Evolutionary conservation across 495 filamentous ascomycete genomes (phyloP), one percentile per base, ranked within the genome.

Genomic region (Podospora conica): DNA sequence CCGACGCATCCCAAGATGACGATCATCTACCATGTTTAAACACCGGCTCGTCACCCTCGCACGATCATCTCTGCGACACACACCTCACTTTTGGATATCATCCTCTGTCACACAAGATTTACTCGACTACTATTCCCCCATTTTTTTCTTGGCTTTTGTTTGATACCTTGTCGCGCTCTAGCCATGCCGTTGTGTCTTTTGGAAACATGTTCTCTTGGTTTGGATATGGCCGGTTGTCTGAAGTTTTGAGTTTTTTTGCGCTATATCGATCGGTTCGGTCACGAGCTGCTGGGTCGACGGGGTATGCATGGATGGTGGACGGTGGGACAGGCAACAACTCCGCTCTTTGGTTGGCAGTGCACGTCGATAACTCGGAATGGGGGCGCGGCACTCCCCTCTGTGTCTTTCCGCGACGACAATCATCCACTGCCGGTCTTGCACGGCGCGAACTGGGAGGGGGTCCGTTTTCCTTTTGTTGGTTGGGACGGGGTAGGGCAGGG

Each of bases 151-250:
- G 59, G 55, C 28, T 59, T 67, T 69, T 72, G 29, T 67, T 73
- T 70, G 75, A 77, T 76, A 76, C 74, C 74, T 76, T 69, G 65
- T 73, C 71, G 68, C 66, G n/a, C n/a, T n/a, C 54, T 72, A 57
- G 10, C 69, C 40, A n/a, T n/a, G n/a, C n/a, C n/a, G n/a, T n/a
- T 56, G 60, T 31, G 24, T 40, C 0, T 63, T 53, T 48, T 48
- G 40, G 40, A 1, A 48, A 48, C 40, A 48, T 48, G 40, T 48
- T 48, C 18, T n/a, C 40, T 48, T 48, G 40, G 40, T 60, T 9
- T 27, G 25, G 22, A 27, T 0, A 12, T 61, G 2, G 12, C 18
- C 22, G 57, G 21, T 29, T 55, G 21, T 48, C 59, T 69, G 31
- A 25, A n/a, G n/a, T n/a, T n/a, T 48, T 33, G 5, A 28, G 21